phyloP scores from a whole-genome alignment of 805 yeast species.

The Pichia heedii region DNA sequence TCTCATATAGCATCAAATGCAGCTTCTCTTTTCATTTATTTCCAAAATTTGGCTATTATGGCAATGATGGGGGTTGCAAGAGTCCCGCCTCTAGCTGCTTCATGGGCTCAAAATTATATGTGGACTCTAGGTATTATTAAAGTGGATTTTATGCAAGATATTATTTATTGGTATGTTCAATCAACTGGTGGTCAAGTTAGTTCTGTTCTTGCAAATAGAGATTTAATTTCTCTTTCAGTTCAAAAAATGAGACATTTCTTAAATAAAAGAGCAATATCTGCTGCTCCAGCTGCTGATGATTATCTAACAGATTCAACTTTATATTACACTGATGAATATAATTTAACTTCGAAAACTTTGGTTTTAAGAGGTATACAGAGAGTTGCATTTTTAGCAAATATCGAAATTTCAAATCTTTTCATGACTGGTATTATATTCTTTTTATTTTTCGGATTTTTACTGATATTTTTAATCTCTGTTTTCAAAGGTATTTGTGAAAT shows the following conservation, averaged over 20 bases:
- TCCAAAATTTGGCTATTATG: constrained; percentile 86
- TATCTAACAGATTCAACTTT: constrained; percentile 41
- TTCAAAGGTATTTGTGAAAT: constrained; percentile 67
- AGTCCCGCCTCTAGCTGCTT: constrained; percentile 89
- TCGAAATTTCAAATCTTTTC: constrained; percentile 80
- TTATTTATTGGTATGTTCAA: constrained; percentile 78
- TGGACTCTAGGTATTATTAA: constrained; percentile 93
- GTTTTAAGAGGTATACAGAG: constrained; percentile 87
- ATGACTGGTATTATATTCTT: constrained; percentile 82
- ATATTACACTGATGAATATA: constrained; percentile 66
- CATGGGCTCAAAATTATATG: constrained; percentile 87
- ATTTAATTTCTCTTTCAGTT: constrained; percentile 73
- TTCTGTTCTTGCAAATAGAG: constrained; percentile 55
- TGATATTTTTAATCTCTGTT: constrained; percentile 43
- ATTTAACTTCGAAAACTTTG: constrained; percentile 58
- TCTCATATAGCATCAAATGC: constrained; percentile 97
- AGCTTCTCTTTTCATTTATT: constrained; percentile 83
- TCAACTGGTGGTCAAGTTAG: constrained; percentile 87
- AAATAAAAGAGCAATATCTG: constrained; percentile 31
- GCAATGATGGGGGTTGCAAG: constrained; percentile 91
- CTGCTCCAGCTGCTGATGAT: constrained; percentile 32
- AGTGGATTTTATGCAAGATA: constrained; percentile 72
- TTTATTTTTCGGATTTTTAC: constrained; percentile 61
- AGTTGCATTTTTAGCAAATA: constrained; percentile 74
- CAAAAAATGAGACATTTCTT: constrained; percentile 38